Conservation (phyloP, 345 rosid species). For the Luvunga scandens region DNA sequence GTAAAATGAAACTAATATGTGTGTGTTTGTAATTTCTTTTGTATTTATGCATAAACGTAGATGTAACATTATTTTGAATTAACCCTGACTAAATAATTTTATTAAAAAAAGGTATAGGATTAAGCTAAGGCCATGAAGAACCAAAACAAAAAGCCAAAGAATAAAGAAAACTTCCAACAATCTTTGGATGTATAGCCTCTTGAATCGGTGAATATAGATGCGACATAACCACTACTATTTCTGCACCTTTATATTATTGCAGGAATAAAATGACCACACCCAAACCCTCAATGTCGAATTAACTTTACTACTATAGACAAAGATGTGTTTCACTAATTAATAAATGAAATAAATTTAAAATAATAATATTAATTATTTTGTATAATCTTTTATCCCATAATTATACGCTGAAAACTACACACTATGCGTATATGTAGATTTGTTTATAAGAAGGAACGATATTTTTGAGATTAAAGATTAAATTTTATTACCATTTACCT, state of each 20-base stretch:
- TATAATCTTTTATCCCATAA: no score
- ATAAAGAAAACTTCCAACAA: neutral
- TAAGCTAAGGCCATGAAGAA: neutral
- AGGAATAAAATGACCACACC: neutral
- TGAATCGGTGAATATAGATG: neutral
- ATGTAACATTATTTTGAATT: no score
- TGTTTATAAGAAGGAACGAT: no score
- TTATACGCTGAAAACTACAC: no score
- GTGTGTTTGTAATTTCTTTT: neutral
- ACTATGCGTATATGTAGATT: no score
- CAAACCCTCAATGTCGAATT: neutral
- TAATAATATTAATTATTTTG: no score
- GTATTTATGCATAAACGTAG: neutral
- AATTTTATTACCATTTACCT: no score
- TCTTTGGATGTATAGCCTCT: neutral
- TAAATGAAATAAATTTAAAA: no score
- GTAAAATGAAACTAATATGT: neutral
- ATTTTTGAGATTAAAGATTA: no score
- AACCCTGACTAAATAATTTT: no score
- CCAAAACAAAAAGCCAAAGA: neutral
- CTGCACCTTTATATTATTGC: neutral
- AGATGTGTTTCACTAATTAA: no score
- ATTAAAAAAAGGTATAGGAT: neutral
- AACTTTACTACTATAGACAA: no score
- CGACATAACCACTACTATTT: neutral